Conservation (phyloP, 345 rosid species). For the Linum tenue region DNA sequence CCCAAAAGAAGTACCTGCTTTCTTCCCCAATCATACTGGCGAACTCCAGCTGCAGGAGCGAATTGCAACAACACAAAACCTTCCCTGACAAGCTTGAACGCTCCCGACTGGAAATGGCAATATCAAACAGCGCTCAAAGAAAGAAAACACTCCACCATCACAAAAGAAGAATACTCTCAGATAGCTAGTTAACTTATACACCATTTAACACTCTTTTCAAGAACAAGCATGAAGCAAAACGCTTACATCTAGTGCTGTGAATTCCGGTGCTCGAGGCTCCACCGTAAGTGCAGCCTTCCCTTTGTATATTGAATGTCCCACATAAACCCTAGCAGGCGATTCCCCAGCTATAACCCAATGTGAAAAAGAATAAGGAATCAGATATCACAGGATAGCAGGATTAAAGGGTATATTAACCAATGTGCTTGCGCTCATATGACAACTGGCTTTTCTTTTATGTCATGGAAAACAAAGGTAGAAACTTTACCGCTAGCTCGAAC, state of each 20-base stretch:
- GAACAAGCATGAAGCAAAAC: not conserved
- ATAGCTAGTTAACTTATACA: not conserved
- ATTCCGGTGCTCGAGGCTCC: conserved; percentile 80
- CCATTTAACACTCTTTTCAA: not conserved
- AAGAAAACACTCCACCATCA: not conserved
- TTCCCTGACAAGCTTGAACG: conserved; percentile 59
- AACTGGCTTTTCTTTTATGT: not conserved
- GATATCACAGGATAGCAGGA: not conserved
- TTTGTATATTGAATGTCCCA: conserved; percentile 82
- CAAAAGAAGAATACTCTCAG: not conserved
- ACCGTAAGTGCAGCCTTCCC: conserved; percentile 90
- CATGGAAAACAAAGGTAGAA: not conserved
- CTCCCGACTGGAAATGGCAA: conserved; percentile 55
- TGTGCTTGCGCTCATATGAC: not conserved
- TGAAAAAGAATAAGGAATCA: not conserved
- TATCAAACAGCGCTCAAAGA: not conserved
- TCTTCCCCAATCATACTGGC: conserved; percentile 81
- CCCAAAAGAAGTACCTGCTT: conserved; percentile 50
- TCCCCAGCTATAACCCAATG: conserved; percentile 30
- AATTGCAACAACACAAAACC: conserved; percentile 69
- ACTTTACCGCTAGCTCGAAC: not conserved
- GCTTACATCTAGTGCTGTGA: conserved; percentile 54
- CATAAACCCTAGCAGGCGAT: conserved; percentile 43
- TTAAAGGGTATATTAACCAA: not conserved
- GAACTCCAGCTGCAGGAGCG: conserved; percentile 72